Base-by-base conservation (phyloP, 768 basidiomycete species). In the Gyrodon lividus region DNA sequence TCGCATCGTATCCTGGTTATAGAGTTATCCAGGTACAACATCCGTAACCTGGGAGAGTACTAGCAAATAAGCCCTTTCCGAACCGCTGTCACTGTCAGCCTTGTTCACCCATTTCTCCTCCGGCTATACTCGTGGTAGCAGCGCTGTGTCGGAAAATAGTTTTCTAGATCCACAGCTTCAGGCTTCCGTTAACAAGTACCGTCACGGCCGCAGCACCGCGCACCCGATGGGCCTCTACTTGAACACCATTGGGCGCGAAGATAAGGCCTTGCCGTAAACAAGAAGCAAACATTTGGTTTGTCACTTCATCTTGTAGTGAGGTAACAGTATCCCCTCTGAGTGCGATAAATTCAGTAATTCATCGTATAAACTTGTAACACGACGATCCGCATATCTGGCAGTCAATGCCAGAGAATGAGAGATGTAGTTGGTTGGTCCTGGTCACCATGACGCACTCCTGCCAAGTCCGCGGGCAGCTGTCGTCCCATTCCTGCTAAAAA, bases 391-490 rank as follows among this genome's bases (percentile, higher is more conserved):
- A 34, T 14, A 14, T 38, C 43, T 47, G 47, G 42, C 38, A 43
- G 39, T 17, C 43, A 16, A n/a, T 35, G 16, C 22, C 20, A 22
- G 37, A 30, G 43, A 22, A 26, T 16, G 26, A 38, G 31, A 30
- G 24, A 8, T 26, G 17, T 17, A 41, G 28, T n/a, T n/a, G n/a
- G n/a, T 38, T 49, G 45, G 31, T 55, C 56, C 57, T 56, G 59
- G 47, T 44, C 17, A 38, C 28, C 38, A 46, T 59, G 62, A 62
- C 54, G 54, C 53, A 30, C 26, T 14, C 51, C 46, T 59, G 60
- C 50, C 46, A 67, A 60, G 50, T 41, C 63, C 67, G 57, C 60
- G 63, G 62, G 55, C 19, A 35, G 23, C 48, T 26, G 42, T 43
- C 47, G 20, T 38, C 55, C 41, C 48, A 47, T 6, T 22, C 2